These are phyloP conservation scores for Aureobasidium sp. DNA, from an alignment of 2,329 filamentous ascomycete species.

Conservation along the genomic window DNA sequence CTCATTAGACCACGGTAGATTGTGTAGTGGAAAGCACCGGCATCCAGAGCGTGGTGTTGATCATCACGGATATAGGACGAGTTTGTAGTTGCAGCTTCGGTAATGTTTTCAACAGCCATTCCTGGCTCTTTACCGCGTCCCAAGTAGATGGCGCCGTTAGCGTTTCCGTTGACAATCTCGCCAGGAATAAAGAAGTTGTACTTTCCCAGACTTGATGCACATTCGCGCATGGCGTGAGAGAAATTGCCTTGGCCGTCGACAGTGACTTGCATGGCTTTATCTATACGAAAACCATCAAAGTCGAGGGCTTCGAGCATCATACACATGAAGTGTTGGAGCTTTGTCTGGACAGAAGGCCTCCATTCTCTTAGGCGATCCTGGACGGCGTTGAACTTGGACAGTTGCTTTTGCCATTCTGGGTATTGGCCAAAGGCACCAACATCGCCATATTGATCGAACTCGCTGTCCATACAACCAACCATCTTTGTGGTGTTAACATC, in stretches of 20 bases:
- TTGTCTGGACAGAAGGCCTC: constrained; percentile 48
- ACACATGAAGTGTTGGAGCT: constrained; percentile 54
- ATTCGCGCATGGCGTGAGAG: constrained; percentile 48
- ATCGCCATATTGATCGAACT: constrained; percentile 55
- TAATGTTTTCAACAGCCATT: constrained; percentile 40
- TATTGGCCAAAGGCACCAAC: constrained; percentile 56
- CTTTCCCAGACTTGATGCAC: constrained; percentile 50
- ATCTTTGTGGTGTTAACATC: constrained; percentile 22
- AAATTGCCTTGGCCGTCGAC: constrained; percentile 53
- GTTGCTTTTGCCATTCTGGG: constrained; percentile 54
- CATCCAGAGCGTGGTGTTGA: constrained; percentile 48
- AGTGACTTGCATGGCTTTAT: constrained; percentile 58
- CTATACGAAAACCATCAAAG: constrained; percentile 58
- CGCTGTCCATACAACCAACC: constrained; percentile 39
- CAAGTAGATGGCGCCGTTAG: constrained; percentile 52
- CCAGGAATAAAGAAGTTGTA: constrained; percentile 56
- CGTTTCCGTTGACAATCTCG: constrained; percentile 56
- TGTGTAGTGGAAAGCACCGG: constrained; percentile 55
- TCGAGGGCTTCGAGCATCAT: constrained; percentile 55
- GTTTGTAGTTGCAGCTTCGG: constrained; percentile 43
- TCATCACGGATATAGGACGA: constrained; percentile 44
- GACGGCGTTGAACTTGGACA: constrained; percentile 58
- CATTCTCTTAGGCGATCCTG: constrained; percentile 60
- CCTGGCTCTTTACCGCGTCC: constrained; percentile 52
- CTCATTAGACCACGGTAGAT: constrained; percentile 55